Evolutionary conservation across 2,329 filamentous ascomycete genomes (phyloP).

Genomic region (Arachnomyces sp.): DNA sequence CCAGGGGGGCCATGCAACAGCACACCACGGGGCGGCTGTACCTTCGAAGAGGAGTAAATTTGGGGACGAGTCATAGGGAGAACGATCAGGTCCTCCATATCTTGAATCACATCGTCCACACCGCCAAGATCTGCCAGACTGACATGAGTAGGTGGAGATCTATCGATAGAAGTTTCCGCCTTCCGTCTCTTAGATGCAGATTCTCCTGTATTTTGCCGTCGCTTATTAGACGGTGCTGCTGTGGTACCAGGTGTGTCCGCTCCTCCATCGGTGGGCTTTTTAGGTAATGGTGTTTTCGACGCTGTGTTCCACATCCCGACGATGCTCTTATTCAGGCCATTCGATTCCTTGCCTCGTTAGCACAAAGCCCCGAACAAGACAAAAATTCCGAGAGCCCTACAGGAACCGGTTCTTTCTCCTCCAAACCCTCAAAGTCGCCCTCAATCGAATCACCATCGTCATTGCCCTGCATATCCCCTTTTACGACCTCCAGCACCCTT

Average conservation of each 20-base stretch:
- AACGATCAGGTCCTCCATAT: conserved; percentile 63
- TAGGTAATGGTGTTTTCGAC: conserved; percentile 19
- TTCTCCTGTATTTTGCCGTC: conserved; percentile 57
- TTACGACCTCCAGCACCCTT: conserved; percentile 65
- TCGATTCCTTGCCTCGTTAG: conserved; percentile 37
- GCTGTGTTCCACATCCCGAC: conserved; percentile 49
- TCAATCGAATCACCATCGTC: conserved; percentile 44
- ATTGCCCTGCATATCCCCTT: conserved; percentile 52
- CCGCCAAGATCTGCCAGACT: conserved; percentile 67
- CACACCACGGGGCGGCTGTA: conserved; percentile 65
- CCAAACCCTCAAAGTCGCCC: conserved; percentile 44
- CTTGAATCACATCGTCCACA: conserved; percentile 60
- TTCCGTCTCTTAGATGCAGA: conserved; percentile 59
- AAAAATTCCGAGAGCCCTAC: conserved; percentile 15
- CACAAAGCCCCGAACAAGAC: neutral
- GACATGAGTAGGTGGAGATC: conserved; percentile 58
- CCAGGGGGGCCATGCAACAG: conserved; percentile 75
- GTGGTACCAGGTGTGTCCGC: conserved; percentile 17
- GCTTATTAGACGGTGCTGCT: conserved; percentile 37
- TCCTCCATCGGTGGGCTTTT: conserved; percentile 22
- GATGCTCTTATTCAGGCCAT: conserved; percentile 59
- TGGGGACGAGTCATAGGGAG: conserved; percentile 62
- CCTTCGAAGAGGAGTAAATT: conserved; percentile 55
- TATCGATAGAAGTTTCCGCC: conserved; percentile 48
- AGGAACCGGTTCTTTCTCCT: conserved; percentile 24